Percentiles rank a stretch among this genome's conserved stretches.
Conservation (phyloP, 495 filamentous ascomycete genomes). For the Penicillium psychrofluorescens region DNA sequence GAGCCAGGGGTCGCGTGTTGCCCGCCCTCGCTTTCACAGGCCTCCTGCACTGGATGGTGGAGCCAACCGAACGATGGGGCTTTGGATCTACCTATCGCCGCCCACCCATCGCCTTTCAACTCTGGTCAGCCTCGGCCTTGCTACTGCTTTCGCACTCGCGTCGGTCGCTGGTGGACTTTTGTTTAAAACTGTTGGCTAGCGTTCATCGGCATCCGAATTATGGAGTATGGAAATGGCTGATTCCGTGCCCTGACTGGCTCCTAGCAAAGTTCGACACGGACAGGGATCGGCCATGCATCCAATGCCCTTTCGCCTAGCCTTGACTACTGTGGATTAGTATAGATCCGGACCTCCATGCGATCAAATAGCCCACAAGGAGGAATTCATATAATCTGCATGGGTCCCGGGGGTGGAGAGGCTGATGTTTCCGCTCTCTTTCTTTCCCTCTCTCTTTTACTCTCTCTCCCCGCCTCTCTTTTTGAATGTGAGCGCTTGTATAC, state of each 20-base stretch:
- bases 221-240: background rate
- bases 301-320: constrained; percentile 4
- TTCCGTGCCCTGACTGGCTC: constrained; percentile 1
- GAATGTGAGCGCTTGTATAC: background rate
- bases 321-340: background rate
- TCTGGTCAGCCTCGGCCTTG: constrained; percentile 13
- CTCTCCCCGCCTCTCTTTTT: background rate
- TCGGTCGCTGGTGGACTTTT: constrained; percentile 4
- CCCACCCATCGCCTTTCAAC: constrained; percentile 1
- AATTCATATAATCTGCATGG: background rate
- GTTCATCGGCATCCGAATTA: constrained; percentile 4
- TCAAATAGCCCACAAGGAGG: no score
- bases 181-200: background rate
- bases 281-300: background rate
- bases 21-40: no score
- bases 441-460: background rate
- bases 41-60: no score
- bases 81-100: constrained; percentile 19
- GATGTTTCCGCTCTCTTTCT: background rate
- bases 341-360: background rate
- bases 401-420: constrained; percentile 1
- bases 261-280: constrained; percentile 2
- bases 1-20: no score
- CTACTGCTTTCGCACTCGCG: constrained; percentile 14
- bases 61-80: constrained; percentile 15